Base-by-base conservation (phyloP, 1,284 basidiomycete species). In the Papiliotrema flavescens region DNA sequence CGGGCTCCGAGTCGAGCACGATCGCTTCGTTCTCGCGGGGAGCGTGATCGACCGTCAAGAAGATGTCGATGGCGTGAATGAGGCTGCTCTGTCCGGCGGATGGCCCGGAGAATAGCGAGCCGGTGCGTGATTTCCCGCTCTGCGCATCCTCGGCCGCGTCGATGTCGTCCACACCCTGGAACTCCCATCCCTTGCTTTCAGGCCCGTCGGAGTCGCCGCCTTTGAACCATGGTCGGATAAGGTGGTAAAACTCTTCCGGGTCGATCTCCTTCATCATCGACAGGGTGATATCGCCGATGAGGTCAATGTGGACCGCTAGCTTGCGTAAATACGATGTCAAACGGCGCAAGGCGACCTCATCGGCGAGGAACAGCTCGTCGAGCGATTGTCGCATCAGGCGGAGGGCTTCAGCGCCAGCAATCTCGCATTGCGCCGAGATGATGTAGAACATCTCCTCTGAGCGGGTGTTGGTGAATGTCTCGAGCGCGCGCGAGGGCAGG, bases 391-490 rank as follows among this genome's bases (percentile, higher is more conserved):
- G 85, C 90, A 98, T 96, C 55, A 96, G 79, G 22, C 85, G 82
- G 6, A 97, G 83, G 0, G 89, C 90, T 36, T 86, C 82, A 1
- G 91, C 90, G 6, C 92, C 94, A n/a, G 84, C 83, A 5, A 95
- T 81, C 76, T 97, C 95, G 70, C 95, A 91, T n/a, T 90, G 83
- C 0, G 90, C 84, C 0, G 91, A 93, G 22, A 87, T 84, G 49
- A 93, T 81, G 78, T 89, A 98, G 72, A 97, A 98, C 60, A 90
- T 88, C 51, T 85, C 83, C 72, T 98, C 94, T 57, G 91, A 90
- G n/a, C 72, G 74, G 1, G 88, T 89, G 22, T 83, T 83, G 1
- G 91, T 94, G 76, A 97, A 97, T 0, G 65, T 85, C 66, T 49
- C 79, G 79, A 78, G 86, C 81, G 76, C 88, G 23, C 49, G 62